Evolutionary conservation across 192 early-diverging fungal genomes (phyloP).

Genomic region (Gorgonomyces haynaldii): DNA sequence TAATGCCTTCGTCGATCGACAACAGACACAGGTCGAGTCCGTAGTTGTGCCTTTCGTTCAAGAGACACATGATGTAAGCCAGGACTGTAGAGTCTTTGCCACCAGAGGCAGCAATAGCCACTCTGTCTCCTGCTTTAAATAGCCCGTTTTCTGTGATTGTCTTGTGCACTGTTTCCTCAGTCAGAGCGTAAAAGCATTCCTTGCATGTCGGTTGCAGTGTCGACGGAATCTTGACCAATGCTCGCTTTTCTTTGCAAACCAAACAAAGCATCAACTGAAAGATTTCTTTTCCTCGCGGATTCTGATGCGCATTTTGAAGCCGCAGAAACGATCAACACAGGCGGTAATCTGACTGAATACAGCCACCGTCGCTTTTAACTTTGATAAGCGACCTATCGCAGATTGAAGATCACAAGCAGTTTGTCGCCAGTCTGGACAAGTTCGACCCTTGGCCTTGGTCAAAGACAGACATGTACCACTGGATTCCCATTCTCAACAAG

Average conservation of each 20-base stretch:
- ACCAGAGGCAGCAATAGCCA: constrained; percentile 92
- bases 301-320: not conserved
- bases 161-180: constrained; percentile 88
- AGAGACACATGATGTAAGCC: constrained; percentile 82
- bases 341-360: too few relatives aligned
- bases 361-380: not conserved
- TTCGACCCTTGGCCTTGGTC: constrained; percentile 54
- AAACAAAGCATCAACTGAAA: constrained; percentile 40
- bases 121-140: constrained; percentile 73
- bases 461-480: constrained; percentile 90
- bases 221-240: constrained; percentile 87
- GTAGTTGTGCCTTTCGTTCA: constrained; percentile 89
- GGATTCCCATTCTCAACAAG: constrained; percentile 83
- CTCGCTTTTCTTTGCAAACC: constrained; percentile 55
- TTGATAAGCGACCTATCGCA: too few relatives aligned
- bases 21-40: constrained; percentile 83
- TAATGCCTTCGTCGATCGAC: constrained; percentile 95
- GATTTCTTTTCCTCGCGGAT: not conserved
- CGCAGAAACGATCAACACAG: not conserved
- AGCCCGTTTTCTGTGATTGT: constrained; percentile 75
- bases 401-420: too few relatives aligned
- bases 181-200: constrained; percentile 82
- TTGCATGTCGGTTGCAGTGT: constrained; percentile 80
- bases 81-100: constrained; percentile 85
- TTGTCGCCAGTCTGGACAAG: too few relatives aligned